Base-by-base conservation (phyloP, 257 asterid species). In the Craterostigma plantagineum region DNA sequence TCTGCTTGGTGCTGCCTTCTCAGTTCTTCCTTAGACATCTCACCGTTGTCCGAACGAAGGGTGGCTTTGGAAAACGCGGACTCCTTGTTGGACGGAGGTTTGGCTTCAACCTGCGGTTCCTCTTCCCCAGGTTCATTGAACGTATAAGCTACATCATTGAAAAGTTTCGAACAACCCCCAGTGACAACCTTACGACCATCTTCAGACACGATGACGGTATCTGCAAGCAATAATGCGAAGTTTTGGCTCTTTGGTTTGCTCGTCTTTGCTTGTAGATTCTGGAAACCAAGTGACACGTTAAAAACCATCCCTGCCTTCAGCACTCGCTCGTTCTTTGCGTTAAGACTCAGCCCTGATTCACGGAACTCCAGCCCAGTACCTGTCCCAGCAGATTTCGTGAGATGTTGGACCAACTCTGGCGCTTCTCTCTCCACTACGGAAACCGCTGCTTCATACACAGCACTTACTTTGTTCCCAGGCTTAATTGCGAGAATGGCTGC, bases 341-440 rank as follows among this genome's bases (percentile, higher is more conserved):
- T 77, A 8, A 81, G 70, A 53, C 37, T 46, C 55, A 73, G 53
- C 35, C 80, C 72, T 4, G 91, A 64, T 53, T 81, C 93, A 7
- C 93, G 86, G 18, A 81, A 81, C 73, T 81, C 93, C 23, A 81
- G 53, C 35, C 93, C 93, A 18, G 77, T 77, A 47, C 93, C 91
- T 0, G 91, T 69, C 52, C 93, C 93, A 40, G 80, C 91, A 46
- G 91, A 63, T 69, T 77, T 81, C 9, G 79, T 71, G 50, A 81
- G 59, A 57, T 66, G 65, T 4, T 75, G 59, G 9, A 67, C 55
- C 38, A 73, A 56, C 37, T 79, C 79, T 6, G 93, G 91, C 35
- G 84, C 81, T 15, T 76, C 84, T 56, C 36, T 70, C 50, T 69
- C 42, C 11, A 79, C 93, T 40, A 73, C 75, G 7, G 68, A 53